A percentile compares a stretch with the other conserved stretches of the same genome.
Conservation (phyloP, 2,329 filamentous ascomycete genomes). For the Lasiodiplodia gonubiensis region DNA sequence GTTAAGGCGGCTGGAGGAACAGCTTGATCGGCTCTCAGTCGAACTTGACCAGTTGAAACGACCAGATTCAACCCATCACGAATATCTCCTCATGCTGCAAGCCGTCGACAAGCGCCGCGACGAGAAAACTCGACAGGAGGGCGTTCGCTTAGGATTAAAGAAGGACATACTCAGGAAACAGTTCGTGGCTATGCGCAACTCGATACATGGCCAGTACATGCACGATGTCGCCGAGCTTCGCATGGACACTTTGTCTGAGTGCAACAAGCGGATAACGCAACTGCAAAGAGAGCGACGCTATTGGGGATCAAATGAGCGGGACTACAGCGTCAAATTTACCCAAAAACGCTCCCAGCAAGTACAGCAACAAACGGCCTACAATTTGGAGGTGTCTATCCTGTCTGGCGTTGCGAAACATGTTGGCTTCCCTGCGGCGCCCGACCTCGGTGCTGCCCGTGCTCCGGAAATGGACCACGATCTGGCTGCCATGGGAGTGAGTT, state of each 20-base stretch:
- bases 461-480: slow-evolving; percentile 85
- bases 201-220: slow-evolving; percentile 24
- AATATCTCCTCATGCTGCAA: slow-evolving; percentile 88
- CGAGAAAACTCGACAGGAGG: slow-evolving; percentile 78
- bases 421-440: slow-evolving; percentile 93
- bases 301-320: slow-evolving; percentile 76
- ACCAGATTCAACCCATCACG: slow-evolving; percentile 75
- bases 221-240: slow-evolving; percentile 72
- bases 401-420: slow-evolving; percentile 92
- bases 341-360: slow-evolving; percentile 77
- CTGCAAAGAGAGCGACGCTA: slow-evolving; percentile 88
- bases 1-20: slow-evolving; percentile 81
- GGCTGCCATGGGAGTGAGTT: slow-evolving; percentile 82
- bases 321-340: slow-evolving; percentile 82
- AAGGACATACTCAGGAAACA: slow-evolving; percentile 64
- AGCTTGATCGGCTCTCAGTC: slow-evolving; percentile 77
- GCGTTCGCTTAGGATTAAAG: slow-evolving; percentile 75
- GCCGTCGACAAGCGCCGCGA: slow-evolving; percentile 82
- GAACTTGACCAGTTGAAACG: slow-evolving; percentile 66
- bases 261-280: slow-evolving; percentile 90
- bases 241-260: slow-evolving; percentile 76
- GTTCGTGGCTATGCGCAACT: slow-evolving; percentile 26
- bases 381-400: slow-evolving; percentile 89
- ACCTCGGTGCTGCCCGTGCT: slow-evolving; percentile 73
- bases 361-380: slow-evolving; percentile 87